A percentile compares a stretch with the other conserved stretches of the same genome.
Conservation (phyloP, 129 eudicot genomes). For the Ambrosia artemisiifolia region DNA sequence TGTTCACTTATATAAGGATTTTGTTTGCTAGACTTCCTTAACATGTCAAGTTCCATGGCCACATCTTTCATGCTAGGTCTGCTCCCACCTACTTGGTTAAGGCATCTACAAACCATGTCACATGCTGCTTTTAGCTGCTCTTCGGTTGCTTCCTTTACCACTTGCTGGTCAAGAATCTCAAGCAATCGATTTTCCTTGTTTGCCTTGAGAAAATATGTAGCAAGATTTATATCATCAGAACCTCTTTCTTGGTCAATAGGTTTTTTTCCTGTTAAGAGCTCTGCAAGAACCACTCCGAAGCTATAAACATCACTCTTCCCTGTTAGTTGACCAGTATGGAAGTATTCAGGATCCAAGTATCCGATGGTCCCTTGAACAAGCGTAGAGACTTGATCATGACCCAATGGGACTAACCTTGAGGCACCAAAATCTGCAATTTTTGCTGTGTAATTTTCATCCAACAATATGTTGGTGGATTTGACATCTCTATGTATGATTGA, state of each 20-base stretch:
- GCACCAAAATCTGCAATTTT: slow-evolving; percentile 59
- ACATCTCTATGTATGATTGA: slow-evolving; percentile 36
- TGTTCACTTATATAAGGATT: not conserved
- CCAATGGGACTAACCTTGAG: slow-evolving; percentile 42
- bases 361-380: not conserved
- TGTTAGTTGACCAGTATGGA: not conserved
- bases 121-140: slow-evolving; percentile 1
- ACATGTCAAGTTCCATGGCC: not conserved
- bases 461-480: slow-evolving; percentile 38
- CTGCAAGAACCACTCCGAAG: slow-evolving; percentile 6
- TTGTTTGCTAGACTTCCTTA: not conserved
- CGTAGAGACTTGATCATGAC: slow-evolving; percentile 18
- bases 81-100: not conserved
- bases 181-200: not conserved
- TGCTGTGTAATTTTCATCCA: slow-evolving; percentile 37
- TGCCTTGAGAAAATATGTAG: not conserved
- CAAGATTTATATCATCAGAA: not conserved
- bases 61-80: slow-evolving; percentile 11
- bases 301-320: not conserved
- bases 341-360: slow-evolving; percentile 2
- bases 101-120: not conserved
- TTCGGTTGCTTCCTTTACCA: not conserved
- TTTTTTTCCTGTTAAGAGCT: not conserved
- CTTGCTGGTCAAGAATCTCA: slow-evolving; percentile 1
- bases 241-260: not conserved